Percentiles rank a stretch among this genome's conserved stretches.
These are phyloP conservation scores for Paulownia fortunei DNA, from an alignment of 257 asterid species.

Conservation along the genomic window DNA sequence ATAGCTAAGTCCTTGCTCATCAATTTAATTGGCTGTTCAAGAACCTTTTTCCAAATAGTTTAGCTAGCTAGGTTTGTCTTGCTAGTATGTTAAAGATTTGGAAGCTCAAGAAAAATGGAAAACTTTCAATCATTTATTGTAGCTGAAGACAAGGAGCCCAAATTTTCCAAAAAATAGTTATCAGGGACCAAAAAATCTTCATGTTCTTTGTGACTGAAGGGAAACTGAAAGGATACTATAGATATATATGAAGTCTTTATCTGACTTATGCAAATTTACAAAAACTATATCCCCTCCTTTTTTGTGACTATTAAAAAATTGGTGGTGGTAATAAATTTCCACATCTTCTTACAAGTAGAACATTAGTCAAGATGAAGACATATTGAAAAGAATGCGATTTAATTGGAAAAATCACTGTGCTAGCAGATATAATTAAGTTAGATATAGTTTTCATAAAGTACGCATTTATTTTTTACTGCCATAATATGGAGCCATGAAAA, in stretches of 20 bases:
- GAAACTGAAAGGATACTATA: background rate
- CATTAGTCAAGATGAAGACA: background rate
- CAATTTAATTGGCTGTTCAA: background rate
- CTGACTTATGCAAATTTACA: background rate
- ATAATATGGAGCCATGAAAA: too few species aligned
- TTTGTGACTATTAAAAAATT: background rate
- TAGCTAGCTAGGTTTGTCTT: too few species aligned
- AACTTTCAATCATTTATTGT: background rate
- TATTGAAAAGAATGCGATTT: background rate
- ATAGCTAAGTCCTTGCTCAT: background rate
- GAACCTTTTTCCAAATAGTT: background rate
- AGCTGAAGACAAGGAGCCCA: background rate
- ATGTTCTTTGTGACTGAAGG: background rate
- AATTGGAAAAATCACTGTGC: background rate
- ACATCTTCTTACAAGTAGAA: background rate
- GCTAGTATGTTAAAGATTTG: too few species aligned
- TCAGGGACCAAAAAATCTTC: background rate
- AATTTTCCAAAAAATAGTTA: background rate
- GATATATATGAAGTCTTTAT: background rate
- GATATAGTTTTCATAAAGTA: too few species aligned
- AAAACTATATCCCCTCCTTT: background rate
- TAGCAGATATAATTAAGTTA: too few species aligned
- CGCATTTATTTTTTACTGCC: too few species aligned
- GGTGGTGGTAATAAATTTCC: background rate
- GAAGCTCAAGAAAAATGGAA: background rate